Conservation (phyloP, 2,329 filamentous ascomycete genomes). For the Monilinia vaccinii-corymbosi region DNA sequence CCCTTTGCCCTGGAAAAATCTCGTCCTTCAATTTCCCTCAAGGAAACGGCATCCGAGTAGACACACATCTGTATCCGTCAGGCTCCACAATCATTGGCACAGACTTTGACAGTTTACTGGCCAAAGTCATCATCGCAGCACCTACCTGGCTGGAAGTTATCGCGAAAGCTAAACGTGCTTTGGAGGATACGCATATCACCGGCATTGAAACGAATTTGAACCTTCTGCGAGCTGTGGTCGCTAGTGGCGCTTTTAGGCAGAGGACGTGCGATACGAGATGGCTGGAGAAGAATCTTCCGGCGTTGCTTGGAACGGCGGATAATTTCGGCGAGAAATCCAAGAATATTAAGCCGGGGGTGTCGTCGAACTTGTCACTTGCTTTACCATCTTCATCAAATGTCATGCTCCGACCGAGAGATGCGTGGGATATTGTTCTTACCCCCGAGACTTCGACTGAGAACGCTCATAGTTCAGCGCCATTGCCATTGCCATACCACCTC, state of each 20-base stretch:
- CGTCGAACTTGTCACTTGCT: conserved; percentile 17
- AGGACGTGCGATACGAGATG: conserved; percentile 46
- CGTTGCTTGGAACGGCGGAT: conserved; percentile 29
- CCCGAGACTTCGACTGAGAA: conserved; percentile 19
- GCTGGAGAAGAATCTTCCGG: conserved; percentile 42
- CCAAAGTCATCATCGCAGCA: conserved; percentile 38
- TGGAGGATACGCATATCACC: conserved; percentile 44
- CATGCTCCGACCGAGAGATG: conserved; percentile 49
- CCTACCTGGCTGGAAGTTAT: conserved; percentile 42
- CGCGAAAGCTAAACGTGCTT: conserved; percentile 43
- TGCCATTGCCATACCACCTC: conserved; percentile 40
- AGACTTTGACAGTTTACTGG: conserved; percentile 39
- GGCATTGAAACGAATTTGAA: conserved; percentile 51
- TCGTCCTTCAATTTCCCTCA: conserved; percentile 43
- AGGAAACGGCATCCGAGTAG: conserved; percentile 44
- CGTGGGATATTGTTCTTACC: conserved; percentile 44
- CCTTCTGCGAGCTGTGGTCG: conserved; percentile 44
- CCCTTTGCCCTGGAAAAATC: conserved; percentile 52
- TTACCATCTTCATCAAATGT: conserved; percentile 31
- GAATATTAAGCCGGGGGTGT: conserved; percentile 26
- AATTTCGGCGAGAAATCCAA: conserved; percentile 12
- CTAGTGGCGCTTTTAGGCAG: conserved; percentile 39
- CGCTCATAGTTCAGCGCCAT: conserved; percentile 18
- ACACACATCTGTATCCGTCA: conserved; percentile 34
- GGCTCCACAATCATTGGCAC: conserved; percentile 35